Evolutionary conservation across 2,329 filamentous ascomycete genomes (phyloP).

Genomic region (Keithomyces neogunnii): DNA sequence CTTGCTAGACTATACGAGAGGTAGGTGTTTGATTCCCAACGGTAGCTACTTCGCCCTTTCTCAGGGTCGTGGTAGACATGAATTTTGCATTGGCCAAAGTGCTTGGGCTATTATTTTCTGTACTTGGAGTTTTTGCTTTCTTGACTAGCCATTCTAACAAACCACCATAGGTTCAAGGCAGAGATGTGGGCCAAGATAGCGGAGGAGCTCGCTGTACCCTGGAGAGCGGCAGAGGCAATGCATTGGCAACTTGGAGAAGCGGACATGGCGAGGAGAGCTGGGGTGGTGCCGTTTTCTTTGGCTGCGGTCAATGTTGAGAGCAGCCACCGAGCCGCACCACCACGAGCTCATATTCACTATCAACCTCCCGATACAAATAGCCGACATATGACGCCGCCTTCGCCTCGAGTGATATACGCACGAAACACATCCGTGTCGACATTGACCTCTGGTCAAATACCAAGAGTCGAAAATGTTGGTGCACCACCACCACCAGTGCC

Average conservation of each 20-base stretch:
- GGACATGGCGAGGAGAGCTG: constrained; percentile 89
- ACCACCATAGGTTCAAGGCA: constrained; percentile 68
- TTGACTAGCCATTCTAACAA: constrained; percentile 10
- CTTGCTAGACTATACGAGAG: constrained; percentile 90
- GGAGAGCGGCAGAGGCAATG: constrained; percentile 94
- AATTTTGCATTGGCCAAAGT: too few relatives aligned
- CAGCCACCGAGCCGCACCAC: constrained; percentile 29
- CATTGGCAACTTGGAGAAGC: constrained; percentile 93
- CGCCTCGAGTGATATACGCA: constrained; percentile 32
- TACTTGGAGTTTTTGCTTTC: neutral
- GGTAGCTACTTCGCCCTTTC: too few relatives aligned
- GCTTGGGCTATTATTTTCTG: too few relatives aligned
- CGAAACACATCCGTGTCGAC: constrained; percentile 24
- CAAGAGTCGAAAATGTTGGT: constrained; percentile 9
- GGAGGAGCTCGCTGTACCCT: constrained; percentile 89
- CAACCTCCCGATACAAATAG: constrained; percentile 38
- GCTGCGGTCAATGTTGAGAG: constrained; percentile 45
- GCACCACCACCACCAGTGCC: constrained; percentile 22
- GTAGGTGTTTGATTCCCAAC: constrained; percentile 42
- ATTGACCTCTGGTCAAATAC: constrained; percentile 24
- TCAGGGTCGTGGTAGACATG: too few relatives aligned
- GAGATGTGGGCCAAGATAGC: constrained; percentile 98
- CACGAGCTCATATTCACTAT: constrained; percentile 31
- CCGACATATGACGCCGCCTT: constrained; percentile 32
- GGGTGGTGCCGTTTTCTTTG: constrained; percentile 76